Evolutionary conservation across 768 basidiomycete species (phyloP).

Genomic region (Leccinum aurantiacum): DNA sequence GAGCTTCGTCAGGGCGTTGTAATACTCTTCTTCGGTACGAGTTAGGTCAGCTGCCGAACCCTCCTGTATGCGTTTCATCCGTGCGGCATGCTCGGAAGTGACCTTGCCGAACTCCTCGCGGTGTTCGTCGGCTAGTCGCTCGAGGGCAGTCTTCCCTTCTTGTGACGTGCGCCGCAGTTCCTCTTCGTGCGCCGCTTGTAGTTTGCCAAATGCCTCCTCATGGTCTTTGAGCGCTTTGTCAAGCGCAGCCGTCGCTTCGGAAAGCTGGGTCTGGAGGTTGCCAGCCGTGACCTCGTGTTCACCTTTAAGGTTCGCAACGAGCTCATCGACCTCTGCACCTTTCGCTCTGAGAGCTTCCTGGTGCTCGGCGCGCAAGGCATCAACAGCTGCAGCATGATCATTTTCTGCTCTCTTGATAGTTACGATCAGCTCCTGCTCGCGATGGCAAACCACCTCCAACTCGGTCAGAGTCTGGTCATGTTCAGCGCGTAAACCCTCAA

Average conservation of each 20-base stretch:
- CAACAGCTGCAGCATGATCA: constrained; percentile 50
- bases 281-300: constrained; percentile 46
- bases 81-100: constrained; percentile 52
- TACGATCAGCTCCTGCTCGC: constrained; percentile 54
- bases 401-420: constrained; percentile 49
- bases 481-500: constrained; percentile 68
- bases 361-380: constrained; percentile 46
- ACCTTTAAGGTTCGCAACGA: constrained; percentile 46
- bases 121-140: constrained; percentile 52
- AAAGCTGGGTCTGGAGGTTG: constrained; percentile 45
- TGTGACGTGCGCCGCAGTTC: constrained; percentile 52
- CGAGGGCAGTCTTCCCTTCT: constrained; percentile 53
- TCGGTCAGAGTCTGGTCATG: constrained; percentile 51
- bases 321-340: constrained; percentile 40
- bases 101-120: constrained; percentile 49
- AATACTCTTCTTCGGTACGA: constrained; percentile 78
- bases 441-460: constrained; percentile 56
- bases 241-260: constrained; percentile 41
- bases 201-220: constrained; percentile 56
- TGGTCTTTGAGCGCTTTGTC: constrained; percentile 56
- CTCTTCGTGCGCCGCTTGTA: constrained; percentile 53
- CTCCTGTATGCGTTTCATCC: constrained; percentile 61
- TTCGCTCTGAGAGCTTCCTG: constrained; percentile 43
- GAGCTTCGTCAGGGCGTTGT: constrained; percentile 75
- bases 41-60: constrained; percentile 56